These are phyloP conservation scores for Hydnum rufescens DNA, from an alignment of 768 basidiomycete genomes.

Conservation along the genomic window DNA sequence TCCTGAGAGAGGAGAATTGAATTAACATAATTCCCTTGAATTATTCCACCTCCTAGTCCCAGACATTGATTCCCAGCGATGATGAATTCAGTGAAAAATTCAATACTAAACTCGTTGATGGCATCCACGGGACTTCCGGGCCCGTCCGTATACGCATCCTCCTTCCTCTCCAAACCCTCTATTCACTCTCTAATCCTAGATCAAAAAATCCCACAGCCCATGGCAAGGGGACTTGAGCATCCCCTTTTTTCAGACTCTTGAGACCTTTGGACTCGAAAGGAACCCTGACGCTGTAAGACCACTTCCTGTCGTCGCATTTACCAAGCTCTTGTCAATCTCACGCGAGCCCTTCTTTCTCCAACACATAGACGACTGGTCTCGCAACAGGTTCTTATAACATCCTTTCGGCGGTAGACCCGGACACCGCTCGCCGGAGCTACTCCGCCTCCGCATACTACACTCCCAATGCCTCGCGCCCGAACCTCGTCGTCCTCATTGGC, in stretches of 20 bases:
- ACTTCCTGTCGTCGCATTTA: neutral
- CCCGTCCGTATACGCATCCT: neutral
- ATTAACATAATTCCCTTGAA: slow-evolving; percentile 6
- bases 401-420: slow-evolving; percentile 6
- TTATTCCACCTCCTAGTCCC: no score
- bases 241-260: slow-evolving; percentile 7
- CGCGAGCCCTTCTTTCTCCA: no score
- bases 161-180: neutral
- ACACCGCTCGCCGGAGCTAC: neutral
- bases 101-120: slow-evolving; percentile 7
- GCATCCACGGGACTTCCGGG: slow-evolving; percentile 7
- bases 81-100: slow-evolving; percentile 5
- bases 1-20: slow-evolving; percentile 3
- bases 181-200: no score
- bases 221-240: neutral
- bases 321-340: no score
- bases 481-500: slow-evolving; percentile 25
- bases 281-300: slow-evolving; percentile 7
- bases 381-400: slow-evolving; percentile 8
- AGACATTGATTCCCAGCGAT: slow-evolving; percentile 6
- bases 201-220: neutral
- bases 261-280: slow-evolving; percentile 5
- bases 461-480: slow-evolving; percentile 15
- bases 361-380: no score
- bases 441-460: slow-evolving; percentile 9